Evolutionary conservation across 2,329 filamentous ascomycete species (phyloP), one percentile per base, ranked within the genome.

Genomic region (Trichoderma afroharzianum): DNA sequence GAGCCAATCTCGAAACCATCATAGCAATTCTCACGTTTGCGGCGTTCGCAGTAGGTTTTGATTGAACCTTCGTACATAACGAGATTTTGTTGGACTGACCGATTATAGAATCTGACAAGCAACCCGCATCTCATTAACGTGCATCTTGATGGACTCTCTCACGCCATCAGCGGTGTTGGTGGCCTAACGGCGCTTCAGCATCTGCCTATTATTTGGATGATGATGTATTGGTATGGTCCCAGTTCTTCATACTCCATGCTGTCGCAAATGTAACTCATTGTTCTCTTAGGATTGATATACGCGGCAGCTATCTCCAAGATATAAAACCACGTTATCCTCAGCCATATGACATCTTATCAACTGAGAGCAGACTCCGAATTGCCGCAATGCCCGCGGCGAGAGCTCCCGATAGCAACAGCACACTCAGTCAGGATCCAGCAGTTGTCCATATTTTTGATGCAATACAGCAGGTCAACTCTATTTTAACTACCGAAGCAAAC

Each of bases 61-160:
- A 33, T 15, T 47, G 15, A 33, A 57, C 9, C 7, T 8, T 21
- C 12, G 3, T 18, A 24, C 0, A 32, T 21, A 18, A 3, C 6
- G 9, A 3, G 24, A 5, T 1, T 11, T 58, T 58, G 24, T 50
- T 32, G 14, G 26, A 15, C 66, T 68, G 58, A 61, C 11, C 2
- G 39, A 32, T 7, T 14, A 3, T 15, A 68, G 66, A 68, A 68
- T 26, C 15, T 68, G 15, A 68, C 36, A 14, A 61, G 55, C 26
- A 68, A 68, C 26, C 57, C 66, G 15, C 66, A 68, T 18, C 55
- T 68, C 14, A 68, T 68, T 14, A 68, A 61, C 2, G 66, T 68
- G 30, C 66, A 68, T 15, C 66, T 68, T 33, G 66, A 68, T 18
- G 66, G 66, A 21, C 66, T 68, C 36, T 50, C 66, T 5, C 66